A percentile compares a stretch with the other conserved stretches of the same genome.
Conservation (phyloP, 306 rosid species). For the Canavalia ensiformis region DNA sequence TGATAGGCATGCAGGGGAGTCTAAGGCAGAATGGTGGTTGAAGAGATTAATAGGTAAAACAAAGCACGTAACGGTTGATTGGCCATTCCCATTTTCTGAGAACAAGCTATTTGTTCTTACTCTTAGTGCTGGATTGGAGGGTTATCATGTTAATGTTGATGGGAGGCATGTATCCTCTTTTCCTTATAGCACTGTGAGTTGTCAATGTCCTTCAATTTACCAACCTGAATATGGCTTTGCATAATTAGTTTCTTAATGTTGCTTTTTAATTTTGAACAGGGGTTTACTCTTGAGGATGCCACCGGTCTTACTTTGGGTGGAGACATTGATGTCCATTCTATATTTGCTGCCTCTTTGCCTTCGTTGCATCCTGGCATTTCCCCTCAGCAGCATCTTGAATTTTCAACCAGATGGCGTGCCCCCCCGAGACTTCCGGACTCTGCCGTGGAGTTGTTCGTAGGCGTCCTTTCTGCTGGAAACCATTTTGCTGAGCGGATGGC, state of each 20-base stretch:
- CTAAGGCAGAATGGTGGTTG: conserved; percentile 90
- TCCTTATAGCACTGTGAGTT: conserved; percentile 95
- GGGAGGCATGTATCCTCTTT: conserved; percentile 92
- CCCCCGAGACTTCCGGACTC: conserved; percentile 70
- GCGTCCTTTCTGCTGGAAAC: conserved; percentile 97
- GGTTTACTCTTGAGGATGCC: conserved; percentile 96
- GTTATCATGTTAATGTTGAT: conserved; percentile 90
- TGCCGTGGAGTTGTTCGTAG: conserved; percentile 76
- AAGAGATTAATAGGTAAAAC: conserved; percentile 82
- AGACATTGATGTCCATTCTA: conserved; percentile 76
- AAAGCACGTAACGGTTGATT: conserved; percentile 72
- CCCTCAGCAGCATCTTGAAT: conserved; percentile 82
- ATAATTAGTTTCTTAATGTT: conserved; percentile 29
- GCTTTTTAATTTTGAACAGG: conserved; percentile 58
- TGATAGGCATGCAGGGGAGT: conserved; percentile 60
- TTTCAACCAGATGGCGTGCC: conserved; percentile 77
- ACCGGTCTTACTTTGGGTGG: conserved; percentile 83
- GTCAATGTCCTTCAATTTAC: conserved; percentile 33
- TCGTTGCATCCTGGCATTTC: conserved; percentile 83
- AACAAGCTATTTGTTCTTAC: conserved; percentile 89
- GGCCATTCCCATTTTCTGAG: conserved; percentile 92
- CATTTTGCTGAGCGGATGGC: conserved; percentile 99
- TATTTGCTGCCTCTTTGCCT: conserved; percentile 90
- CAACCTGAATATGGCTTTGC: conserved; percentile 28
- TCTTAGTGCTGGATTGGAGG: conserved; percentile 93